Evolutionary conservation across 2,329 filamentous ascomycete genomes (phyloP), one percentile per base, ranked within the genome.

Genomic region (Colletotrichum musae): DNA sequence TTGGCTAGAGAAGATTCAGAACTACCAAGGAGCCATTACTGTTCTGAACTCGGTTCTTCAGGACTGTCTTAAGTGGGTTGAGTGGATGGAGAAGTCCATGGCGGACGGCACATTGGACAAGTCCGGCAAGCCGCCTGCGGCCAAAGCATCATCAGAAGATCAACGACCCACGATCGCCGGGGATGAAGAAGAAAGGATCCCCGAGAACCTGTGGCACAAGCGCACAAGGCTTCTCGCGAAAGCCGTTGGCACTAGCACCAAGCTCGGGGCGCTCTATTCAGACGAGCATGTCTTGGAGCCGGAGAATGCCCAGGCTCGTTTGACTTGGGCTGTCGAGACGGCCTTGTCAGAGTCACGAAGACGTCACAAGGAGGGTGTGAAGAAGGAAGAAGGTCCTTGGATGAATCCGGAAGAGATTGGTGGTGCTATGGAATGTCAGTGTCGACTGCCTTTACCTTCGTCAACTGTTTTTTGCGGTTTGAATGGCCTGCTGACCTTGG

Each of bases 251-350:
- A 91, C 95, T 45, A 90, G 90, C 73, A 89, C 96, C 64, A 97
- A 97, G 82, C 86, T 98, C 6, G 95, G 93, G 39, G 92, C 95
- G 74, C 83, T 98, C 9, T 97, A 97, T 79, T 87, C 91, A 5
- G 90, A 92, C 69, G 89, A 93, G 62, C 91, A 94, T 76, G 88
- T 97, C 13, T 86, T 93, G 59, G 87, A 97, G 62, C 84, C 88
- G 2, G 91, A 94, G 43, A 87, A 89, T 65, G 94, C 94, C 0
- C 93, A 97, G 75, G 90, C 92, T 75, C 84, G 88, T 18, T 86
- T 98, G 47, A 85, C 93, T 2, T 94, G 93, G 88, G 93, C 94
- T 0, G 93, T 98, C 1, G 93, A 97, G 76, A 92, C 93, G 3
- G 87, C 91, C 1, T 80, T 98, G 65, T 90, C 88, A 71, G 96